Evolutionary conservation across 768 basidiomycete species (phyloP).

Genomic region (Pleurotus citrinopileatus): DNA sequence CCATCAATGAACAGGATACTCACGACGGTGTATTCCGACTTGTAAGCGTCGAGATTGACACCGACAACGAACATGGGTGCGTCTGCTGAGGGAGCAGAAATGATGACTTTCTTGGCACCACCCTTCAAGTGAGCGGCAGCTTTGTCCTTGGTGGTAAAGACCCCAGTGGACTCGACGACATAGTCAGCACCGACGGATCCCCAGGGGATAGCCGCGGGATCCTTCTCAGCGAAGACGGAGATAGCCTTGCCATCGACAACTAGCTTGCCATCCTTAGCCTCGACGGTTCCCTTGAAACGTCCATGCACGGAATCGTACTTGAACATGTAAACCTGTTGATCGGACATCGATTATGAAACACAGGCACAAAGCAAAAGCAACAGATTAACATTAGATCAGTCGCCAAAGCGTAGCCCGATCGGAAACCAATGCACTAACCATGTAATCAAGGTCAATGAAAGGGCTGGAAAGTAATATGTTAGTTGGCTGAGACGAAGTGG

Average conservation of each 20-base stretch:
- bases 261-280: slow-evolving; percentile 87
- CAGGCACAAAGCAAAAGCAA: not conserved
- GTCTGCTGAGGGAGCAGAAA: slow-evolving; percentile 97
- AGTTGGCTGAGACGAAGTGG: not conserved
- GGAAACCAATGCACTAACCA: slow-evolving; percentile 50
- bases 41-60: slow-evolving; percentile 94
- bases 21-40: slow-evolving; percentile 84
- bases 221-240: slow-evolving; percentile 78
- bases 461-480: slow-evolving; percentile 54
- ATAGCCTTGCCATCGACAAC: slow-evolving; percentile 77
- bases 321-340: slow-evolving; percentile 90
- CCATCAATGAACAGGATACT: slow-evolving; percentile 27
- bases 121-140: slow-evolving; percentile 93
- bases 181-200: slow-evolving; percentile 79
- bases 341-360: not conserved
- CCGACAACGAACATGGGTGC: slow-evolving; percentile 94
- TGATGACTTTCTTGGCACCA: slow-evolving; percentile 99
- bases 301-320: slow-evolving; percentile 95
- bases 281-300: slow-evolving; percentile 83
- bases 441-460: slow-evolving; percentile 96
- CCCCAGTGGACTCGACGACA: slow-evolving; percentile 97
- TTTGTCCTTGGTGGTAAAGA: slow-evolving; percentile 96
- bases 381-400: not conserved
- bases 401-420: not conserved
- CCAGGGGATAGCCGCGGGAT: slow-evolving; percentile 88